Percentiles rank a stretch among this genome's conserved stretches.
These are phyloP conservation scores for Fusarium citri DNA, from an alignment of 2,329 filamentous ascomycete species.

Conservation along the genomic window DNA sequence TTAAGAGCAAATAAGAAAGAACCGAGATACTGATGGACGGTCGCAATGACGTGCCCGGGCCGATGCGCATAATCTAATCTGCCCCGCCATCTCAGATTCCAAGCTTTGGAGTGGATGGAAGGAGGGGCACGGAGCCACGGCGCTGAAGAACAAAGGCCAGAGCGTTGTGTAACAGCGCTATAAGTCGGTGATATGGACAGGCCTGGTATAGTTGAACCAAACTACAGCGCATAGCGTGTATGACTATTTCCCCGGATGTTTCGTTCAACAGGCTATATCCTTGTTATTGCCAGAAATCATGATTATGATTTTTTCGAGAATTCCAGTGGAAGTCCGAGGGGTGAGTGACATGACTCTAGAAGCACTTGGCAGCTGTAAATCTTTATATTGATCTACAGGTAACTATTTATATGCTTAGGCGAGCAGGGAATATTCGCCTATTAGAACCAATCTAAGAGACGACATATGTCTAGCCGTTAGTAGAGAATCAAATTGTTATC, in stretches of 20 bases:
- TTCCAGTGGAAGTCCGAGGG: neutral
- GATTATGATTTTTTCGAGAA: neutral
- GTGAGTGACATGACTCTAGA: neutral
- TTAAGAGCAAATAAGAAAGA: conserved; percentile 15
- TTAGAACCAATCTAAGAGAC: neutral
- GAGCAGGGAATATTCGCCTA: neutral
- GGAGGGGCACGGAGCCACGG: conserved; percentile 16
- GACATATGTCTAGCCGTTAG: neutral
- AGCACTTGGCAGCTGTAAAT: neutral
- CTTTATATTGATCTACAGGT: neutral
- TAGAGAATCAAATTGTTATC: neutral
- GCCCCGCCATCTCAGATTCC: conserved; percentile 44
- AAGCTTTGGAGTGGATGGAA: conserved; percentile 35
- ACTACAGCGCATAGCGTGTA: neutral
- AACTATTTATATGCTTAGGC: neutral
- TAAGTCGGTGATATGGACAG: conserved; percentile 22
- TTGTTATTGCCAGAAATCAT: neutral
- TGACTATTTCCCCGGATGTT: neutral
- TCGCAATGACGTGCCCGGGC: conserved; percentile 44
- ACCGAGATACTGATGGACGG: conserved; percentile 35
- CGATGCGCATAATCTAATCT: conserved; percentile 42
- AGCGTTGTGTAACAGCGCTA: neutral
- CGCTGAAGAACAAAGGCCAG: neutral
- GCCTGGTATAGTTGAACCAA: conserved; percentile 17
- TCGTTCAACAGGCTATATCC: neutral